Evolutionary conservation across 2,329 filamentous ascomycete genomes (phyloP), one percentile per base, ranked within the genome.

Genomic region (Myriosclerotinia scirpicola): DNA sequence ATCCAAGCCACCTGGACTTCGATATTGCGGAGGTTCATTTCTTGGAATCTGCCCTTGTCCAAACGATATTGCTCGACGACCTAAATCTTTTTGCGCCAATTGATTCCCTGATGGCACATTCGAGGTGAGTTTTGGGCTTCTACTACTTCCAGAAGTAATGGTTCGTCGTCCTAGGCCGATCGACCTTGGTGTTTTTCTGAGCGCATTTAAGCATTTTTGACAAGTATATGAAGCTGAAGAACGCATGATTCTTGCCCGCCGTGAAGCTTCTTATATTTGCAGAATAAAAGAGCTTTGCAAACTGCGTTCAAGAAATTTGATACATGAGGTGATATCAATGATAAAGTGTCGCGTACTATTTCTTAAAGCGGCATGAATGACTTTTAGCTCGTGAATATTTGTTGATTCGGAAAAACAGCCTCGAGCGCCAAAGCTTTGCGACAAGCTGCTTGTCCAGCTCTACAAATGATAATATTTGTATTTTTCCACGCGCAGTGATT

Each of bases 141-240:
- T 70, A 22, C 69, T 64, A 17, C 60, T 56, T 53, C 65, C 68
- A 48, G 70, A 72, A 40, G 71, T 73, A 54, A 76, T 69, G 42
- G 67, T 67, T 65, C 74, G 72, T 50, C 62, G 54, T 17, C 70
- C 68, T 17, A 68, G 67, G 50, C 40, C 53, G 20, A 67, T 61
- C 12, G 69, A 54, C 65, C 69, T 68, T n/a, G 71, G 65, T 15
- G 65, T 65, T 20, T 68, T 68, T 63, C 69, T 72, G 56, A 77
- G 70, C 1, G 72, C 69, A 64, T 69, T 67, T 40, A 77, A 60
- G 65, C 75, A 77, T 69, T 71, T 72, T n/a, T 72, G 70, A 48
- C 75, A 77, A 59, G 75, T 76, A 58, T 73, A 74, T 26, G 73
- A 70, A 65, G 69, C 69, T 64, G 73, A 67, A 55, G 71, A 69